These are phyloP conservation scores for Saitoella complicata DNA, from an alignment of 805 yeast genomes.

Conservation along the genomic window DNA sequence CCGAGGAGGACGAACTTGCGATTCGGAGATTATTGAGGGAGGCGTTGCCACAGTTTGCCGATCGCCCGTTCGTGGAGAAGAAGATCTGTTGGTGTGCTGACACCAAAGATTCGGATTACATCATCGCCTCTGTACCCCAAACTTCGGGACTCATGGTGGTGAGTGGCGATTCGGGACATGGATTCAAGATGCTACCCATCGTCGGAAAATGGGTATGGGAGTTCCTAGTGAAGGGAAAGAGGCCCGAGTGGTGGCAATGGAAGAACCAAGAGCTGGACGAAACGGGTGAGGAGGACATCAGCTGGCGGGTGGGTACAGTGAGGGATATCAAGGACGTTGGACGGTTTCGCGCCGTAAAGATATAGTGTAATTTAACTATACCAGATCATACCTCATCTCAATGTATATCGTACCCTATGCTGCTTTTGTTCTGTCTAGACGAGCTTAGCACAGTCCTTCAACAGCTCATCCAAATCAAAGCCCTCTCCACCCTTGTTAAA, in stretches of 20 bases:
- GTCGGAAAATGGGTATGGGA: neutral
- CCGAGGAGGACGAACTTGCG: neutral
- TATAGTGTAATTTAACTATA: too few species aligned
- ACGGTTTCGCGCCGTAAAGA: too few species aligned
- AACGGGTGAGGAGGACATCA: too few species aligned
- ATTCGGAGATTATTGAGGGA: neutral
- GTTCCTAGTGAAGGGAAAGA: too few species aligned
- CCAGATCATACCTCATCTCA: too few species aligned
- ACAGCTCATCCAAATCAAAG: slow-evolving; percentile 53
- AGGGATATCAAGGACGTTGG: too few species aligned
- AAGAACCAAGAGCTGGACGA: too few species aligned
- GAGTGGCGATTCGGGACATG: neutral
- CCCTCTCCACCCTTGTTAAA: slow-evolving; percentile 54
- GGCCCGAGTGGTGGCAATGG: too few species aligned
- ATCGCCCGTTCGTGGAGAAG: neutral
- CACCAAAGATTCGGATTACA: neutral
- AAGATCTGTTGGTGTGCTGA: neutral
- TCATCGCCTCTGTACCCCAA: neutral
- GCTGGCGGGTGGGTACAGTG: too few species aligned
- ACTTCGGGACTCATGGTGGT: neutral
- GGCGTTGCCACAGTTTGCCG: neutral
- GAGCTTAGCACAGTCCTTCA: slow-evolving; percentile 57
- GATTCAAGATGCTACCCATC: neutral
- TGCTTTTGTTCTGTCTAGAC: slow-evolving; percentile 24
- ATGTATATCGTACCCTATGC: too few species aligned